phyloP scores from a whole-genome alignment of 352 stramenopile species.

The Phytophthora constricta region DNA sequence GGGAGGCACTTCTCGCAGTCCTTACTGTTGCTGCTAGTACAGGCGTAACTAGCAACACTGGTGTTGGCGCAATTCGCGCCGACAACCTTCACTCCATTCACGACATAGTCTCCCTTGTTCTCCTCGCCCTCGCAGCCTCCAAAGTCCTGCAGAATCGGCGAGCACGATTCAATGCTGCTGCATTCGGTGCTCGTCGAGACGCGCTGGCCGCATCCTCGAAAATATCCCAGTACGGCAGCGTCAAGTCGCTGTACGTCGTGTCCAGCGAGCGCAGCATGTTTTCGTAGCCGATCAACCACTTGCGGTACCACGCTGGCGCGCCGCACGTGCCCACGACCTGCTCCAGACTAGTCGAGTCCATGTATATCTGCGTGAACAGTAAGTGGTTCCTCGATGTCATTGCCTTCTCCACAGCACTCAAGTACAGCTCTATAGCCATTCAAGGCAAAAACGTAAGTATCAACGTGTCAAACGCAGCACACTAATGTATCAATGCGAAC shows the following conservation, averaged over 20 bases:
- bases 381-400: constrained; percentile 62
- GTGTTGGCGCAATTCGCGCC: constrained; percentile 65
- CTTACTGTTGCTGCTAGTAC: constrained; percentile 33
- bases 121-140: constrained; percentile 56
- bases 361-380: constrained; percentile 65
- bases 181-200: constrained; percentile 48
- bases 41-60: constrained; percentile 54
- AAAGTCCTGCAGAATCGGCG: constrained; percentile 58
- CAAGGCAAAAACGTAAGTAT: background rate
- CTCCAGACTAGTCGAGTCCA: constrained; percentile 43
- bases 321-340: constrained; percentile 57
- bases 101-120: constrained; percentile 32
- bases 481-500: too few relatives aligned
- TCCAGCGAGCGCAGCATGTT: constrained; percentile 71
- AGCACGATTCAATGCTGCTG: constrained; percentile 48
- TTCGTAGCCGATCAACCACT: constrained; percentile 71
- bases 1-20: constrained; percentile 70
- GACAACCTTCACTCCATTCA: constrained; percentile 35
- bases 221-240: constrained; percentile 72
- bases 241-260: constrained; percentile 49
- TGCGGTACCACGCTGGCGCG: constrained; percentile 69
- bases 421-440: constrained; percentile 40
- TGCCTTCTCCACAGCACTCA: constrained; percentile 54
- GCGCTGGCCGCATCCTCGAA: constrained; percentile 63
- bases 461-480: background rate